Evolutionary conservation across 768 basidiomycete genomes (phyloP).

Genomic region (Tulasnella sp.): DNA sequence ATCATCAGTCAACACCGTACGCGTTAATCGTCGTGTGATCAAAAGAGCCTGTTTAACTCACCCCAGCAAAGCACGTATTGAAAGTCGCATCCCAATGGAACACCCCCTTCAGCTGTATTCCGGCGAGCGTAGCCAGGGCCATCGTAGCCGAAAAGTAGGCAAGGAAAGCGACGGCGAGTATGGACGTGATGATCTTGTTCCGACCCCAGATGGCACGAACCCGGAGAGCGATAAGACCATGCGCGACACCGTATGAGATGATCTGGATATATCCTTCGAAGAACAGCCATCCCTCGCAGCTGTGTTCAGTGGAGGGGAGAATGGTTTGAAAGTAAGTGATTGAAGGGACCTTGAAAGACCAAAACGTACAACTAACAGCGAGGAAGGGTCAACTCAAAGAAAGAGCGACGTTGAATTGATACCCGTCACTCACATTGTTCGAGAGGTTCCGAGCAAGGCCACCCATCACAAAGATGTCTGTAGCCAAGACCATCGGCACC

Average conservation of each 20-base stretch:
- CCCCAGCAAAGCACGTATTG: constrained; percentile 3
- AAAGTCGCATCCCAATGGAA: constrained; percentile 2
- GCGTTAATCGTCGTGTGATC: no score
- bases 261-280: constrained; percentile 3
- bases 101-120: background rate
- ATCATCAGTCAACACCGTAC: no score
- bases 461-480: constrained; percentile 6
- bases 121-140: background rate
- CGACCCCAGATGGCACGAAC: constrained; percentile 5
- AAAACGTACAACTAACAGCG: background rate
- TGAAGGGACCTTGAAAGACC: background rate
- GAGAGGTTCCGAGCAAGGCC: constrained; percentile 6
- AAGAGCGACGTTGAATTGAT: background rate
- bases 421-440: background rate
- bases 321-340: background rate
- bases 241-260: background rate
- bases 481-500: constrained; percentile 4
- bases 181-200: background rate
- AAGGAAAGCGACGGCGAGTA: background rate
- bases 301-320: background rate
- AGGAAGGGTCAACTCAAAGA: background rate
- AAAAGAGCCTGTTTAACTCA: background rate
- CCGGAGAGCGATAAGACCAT: constrained; percentile 8
- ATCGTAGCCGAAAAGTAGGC: constrained; percentile 1
- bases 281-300: constrained; percentile 3